Conservation (phyloP, 352 stramenopile species). For the Plasmopara muralis region DNA sequence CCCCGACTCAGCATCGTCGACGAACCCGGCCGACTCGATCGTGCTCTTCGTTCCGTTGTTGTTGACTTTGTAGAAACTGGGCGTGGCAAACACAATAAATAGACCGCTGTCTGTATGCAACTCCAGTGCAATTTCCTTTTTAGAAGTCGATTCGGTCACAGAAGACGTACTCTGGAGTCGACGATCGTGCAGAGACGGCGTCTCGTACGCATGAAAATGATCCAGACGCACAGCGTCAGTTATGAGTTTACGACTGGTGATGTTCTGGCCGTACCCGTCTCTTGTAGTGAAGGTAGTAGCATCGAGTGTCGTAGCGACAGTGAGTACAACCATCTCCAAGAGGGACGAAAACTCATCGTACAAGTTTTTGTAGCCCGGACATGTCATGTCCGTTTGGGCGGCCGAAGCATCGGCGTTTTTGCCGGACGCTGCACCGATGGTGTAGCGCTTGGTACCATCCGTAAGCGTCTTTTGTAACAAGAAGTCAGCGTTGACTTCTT, state of each 20-base stretch:
- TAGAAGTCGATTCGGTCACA: neutral
- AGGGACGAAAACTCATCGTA: constrained; percentile 40
- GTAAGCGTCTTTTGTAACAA: constrained; percentile 48
- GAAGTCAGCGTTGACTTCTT: constrained; percentile 21
- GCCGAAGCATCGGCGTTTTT: constrained; percentile 24
- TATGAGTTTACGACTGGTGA: constrained; percentile 46
- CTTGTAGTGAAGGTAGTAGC: constrained; percentile 33
- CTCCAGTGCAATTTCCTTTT: neutral
- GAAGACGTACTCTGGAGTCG: constrained; percentile 9
- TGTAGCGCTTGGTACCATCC: constrained; percentile 63
- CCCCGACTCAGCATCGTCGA: too few relatives aligned
- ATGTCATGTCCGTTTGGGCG: constrained; percentile 26
- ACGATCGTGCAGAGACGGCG: constrained; percentile 17
- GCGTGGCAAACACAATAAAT: constrained; percentile 50
- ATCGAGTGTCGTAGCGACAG: constrained; percentile 38
- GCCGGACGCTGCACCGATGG: constrained; percentile 54
- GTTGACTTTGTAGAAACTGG: constrained; percentile 44
- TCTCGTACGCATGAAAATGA: constrained; percentile 58
- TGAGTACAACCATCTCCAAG: constrained; percentile 41
- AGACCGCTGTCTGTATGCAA: constrained; percentile 55
- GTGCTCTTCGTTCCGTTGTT: constrained; percentile 18
- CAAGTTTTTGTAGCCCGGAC: constrained; percentile 31
- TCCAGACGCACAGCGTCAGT: constrained; percentile 48
- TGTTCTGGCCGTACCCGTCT: neutral
- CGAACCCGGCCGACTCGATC: constrained; percentile 13